Base-by-base conservation (phyloP, 805 yeast genomes). In the Ogataea nonfermentans region DNA sequence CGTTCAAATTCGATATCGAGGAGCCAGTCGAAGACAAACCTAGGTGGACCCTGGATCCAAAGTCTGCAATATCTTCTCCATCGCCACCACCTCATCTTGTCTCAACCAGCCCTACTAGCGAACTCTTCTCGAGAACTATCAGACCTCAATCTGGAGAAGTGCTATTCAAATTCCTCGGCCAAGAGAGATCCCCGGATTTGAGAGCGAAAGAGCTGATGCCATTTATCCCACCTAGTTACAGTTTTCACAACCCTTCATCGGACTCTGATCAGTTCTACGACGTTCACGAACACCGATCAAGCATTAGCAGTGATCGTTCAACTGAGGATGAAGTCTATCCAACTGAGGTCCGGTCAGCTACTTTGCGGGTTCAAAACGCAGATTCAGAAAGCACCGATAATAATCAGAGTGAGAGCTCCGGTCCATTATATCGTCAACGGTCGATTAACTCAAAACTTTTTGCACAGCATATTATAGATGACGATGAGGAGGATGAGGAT, bases 301-400 rank as follows among this genome's bases (percentile, higher is more conserved):
- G 41, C 19, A 37, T 44, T 19, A 38, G 40, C 20, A 23, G 27
- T 6, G 33, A 29, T 10, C 32, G 13, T 6, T 36, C 36, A 9
- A 14, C 31, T n/a, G 41, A 36, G 24, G 42, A 40, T 33, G 51
- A 47, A 6, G 24, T 47, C 4, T 47, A 47, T 24, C 46, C 51
- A 1, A 37, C 41, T 10, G 49, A 38, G 29, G 9, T 34, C 14
- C 36, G 32, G 15, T 19, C 20, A 9, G 10, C 32, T n/a, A 34
- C 42, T 9, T 20, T 29, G 19, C 30, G 35, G 15, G 33, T 29
- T 7, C 32, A 32, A n/a, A 37, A 32, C 17, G 29, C 28, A 8
- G 32, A 29, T 24, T 10, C 26, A 3, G 40, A 30, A 13, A 19
- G 28, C 22, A 24, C 29, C 7, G 33, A 30, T n/a, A 13, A 32